Evolutionary conservation across 2,329 filamentous ascomycete genomes (phyloP).

Genomic region (Ophiostoma perfectum): DNA sequence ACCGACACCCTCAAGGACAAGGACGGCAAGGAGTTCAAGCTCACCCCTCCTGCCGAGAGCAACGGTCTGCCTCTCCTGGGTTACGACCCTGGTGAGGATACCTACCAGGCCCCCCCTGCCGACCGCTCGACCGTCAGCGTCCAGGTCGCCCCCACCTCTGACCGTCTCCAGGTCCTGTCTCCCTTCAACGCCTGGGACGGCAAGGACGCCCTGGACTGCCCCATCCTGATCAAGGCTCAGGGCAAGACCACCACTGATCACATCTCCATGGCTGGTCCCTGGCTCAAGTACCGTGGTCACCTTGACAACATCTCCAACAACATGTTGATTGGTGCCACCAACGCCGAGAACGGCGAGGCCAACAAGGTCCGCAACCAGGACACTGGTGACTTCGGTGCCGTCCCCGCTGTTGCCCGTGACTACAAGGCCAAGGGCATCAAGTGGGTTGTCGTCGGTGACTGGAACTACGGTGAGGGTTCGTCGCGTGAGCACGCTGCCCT

Average conservation of each 20-base stretch:
- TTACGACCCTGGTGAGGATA: constrained; percentile 84
- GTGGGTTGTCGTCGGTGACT: constrained; percentile 98
- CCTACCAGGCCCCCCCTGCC: constrained; percentile 88
- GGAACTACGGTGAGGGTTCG: constrained; percentile 98
- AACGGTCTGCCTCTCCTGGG: constrained; percentile 72
- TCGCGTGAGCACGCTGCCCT: constrained; percentile 98
- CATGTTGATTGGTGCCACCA: constrained; percentile 97
- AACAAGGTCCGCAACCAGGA: constrained; percentile 95
- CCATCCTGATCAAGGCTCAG: constrained; percentile 92
- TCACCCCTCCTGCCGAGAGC: constrained; percentile 67
- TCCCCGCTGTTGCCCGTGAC: constrained; percentile 90
- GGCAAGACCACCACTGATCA: constrained; percentile 97
- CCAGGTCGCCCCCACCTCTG: constrained; percentile 78
- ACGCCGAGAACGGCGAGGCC: constrained; percentile 90
- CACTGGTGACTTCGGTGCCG: constrained; percentile 76
- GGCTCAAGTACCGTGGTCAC: constrained; percentile 98
- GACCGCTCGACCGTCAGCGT: constrained; percentile 71
- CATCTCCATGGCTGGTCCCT: constrained; percentile 94
- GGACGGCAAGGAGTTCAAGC: constrained; percentile 92
- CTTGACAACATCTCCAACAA: constrained; percentile 99
- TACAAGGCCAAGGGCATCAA: constrained; percentile 96
- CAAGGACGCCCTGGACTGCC: constrained; percentile 77
- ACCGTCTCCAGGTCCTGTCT: constrained; percentile 86
- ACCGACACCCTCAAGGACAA: constrained; percentile 89
- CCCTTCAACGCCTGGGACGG: constrained; percentile 88